A percentile compares a stretch with the other conserved stretches of the same genome.
These are phyloP conservation scores for Sporormia fimetaria DNA, from an alignment of 495 filamentous ascomycete genomes.

Conservation along the genomic window DNA sequence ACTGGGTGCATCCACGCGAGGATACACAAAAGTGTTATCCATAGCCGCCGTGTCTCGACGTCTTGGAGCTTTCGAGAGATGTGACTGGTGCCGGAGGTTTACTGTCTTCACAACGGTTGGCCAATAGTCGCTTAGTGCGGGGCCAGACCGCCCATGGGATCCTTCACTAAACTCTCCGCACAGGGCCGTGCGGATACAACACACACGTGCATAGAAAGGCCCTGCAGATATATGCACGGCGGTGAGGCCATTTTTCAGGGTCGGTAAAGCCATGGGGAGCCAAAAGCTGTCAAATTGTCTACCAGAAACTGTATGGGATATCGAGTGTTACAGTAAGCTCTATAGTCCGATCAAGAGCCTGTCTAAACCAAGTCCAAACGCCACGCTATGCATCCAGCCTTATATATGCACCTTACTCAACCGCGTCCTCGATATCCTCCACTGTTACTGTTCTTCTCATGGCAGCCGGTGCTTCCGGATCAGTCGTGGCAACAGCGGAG, in stretches of 20 bases:
- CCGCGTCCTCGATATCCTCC: slow-evolving; percentile 19
- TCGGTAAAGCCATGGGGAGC: background rate
- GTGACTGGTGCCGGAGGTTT: slow-evolving; percentile 12
- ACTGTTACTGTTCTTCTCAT: slow-evolving; percentile 18
- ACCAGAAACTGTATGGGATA: background rate
- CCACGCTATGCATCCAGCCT: slow-evolving; percentile 19
- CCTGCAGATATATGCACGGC: slow-evolving; percentile 1
- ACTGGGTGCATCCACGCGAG: slow-evolving; percentile 11
- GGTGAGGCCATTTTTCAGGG: background rate
- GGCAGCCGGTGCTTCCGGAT: slow-evolving; percentile 5
- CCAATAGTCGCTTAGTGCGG: slow-evolving; percentile 7
- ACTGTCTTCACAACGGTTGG: background rate
- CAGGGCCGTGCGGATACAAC: background rate
- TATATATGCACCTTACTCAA: background rate
- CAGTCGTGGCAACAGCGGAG: slow-evolving; percentile 14
- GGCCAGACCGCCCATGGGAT: background rate
- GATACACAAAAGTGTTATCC: slow-evolving; percentile 8
- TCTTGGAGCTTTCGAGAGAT: slow-evolving; percentile 10
- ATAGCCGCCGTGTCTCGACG: slow-evolving; percentile 10
- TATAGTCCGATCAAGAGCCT: background rate
- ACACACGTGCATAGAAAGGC: too few species aligned
- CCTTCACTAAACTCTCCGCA: slow-evolving; percentile 6
- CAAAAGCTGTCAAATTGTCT: background rate
- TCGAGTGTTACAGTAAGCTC: background rate
- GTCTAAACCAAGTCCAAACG: slow-evolving; percentile 6